Base-by-base conservation (phyloP, 495 filamentous ascomycete genomes). In the Thermothielavioides terrestris region DNA sequence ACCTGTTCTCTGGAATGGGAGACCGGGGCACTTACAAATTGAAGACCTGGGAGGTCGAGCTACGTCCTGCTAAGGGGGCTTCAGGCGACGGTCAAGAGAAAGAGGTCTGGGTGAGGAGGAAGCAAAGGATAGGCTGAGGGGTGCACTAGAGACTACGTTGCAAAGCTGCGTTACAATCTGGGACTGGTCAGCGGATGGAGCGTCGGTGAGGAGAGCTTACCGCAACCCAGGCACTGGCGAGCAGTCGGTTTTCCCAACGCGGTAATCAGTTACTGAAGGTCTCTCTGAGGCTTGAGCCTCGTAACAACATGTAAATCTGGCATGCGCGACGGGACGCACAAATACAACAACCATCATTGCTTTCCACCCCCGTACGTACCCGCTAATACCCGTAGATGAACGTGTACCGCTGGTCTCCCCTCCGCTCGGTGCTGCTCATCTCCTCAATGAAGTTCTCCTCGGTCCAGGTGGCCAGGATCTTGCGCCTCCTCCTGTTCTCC, bases 1-100 rank as follows among this genome's bases (percentile, higher is more conserved):
- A 82, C 57, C 53, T 82, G 21, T 74, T 76, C 47, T 72, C 78
- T 0, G 79, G 79, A 3, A 62, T 63, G 49, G 68, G 67, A 4
- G 79, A 82, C 48, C 72, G 76, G 1, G 76, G 71, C n/a, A 79
- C 67, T 49, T 81, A 81, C 55, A 71, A 66, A 57, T 64, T 82
- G 17, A 75, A 75, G 44, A 59, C 75, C 27, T 82, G 78, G 79
- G 79, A 82, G 55, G 72, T 79, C 3, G 67, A 81, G 46, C 47
- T 81, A 28, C 71, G 79, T 9, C 60, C 58, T 12, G 11, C 32
- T 20, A 22, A 32, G 9, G 54, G 42, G 25, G 41, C 50, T 32
- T 45, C 49, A 25, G 37, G 18, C 15, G 56, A 49, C 4, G 71
- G 76, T 3, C 63, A 77, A 50, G 76, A 78, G 2, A 65, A 78